Conservation (phyloP, 495 filamentous ascomycete genomes). For the Jackrogersella minutella region DNA sequence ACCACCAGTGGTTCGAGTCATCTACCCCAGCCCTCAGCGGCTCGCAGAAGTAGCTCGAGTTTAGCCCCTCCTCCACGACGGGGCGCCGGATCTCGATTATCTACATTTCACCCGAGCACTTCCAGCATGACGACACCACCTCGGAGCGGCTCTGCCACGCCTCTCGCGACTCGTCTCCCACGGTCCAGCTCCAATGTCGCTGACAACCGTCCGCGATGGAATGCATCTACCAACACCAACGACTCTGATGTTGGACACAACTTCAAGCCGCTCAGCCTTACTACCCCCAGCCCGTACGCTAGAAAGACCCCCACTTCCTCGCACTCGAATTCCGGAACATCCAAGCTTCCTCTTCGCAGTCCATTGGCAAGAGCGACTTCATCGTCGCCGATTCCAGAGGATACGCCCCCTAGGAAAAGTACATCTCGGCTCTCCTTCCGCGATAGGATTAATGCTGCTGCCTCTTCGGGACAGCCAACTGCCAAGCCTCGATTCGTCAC, state of each 20-base stretch:
- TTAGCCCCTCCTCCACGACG: conserved; percentile 43
- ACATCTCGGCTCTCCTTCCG: conserved; percentile 57
- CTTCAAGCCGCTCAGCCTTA: conserved; percentile 69
- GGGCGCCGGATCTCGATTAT: conserved; percentile 44
- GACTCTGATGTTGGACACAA: conserved; percentile 73
- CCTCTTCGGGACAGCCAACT: conserved; percentile 49
- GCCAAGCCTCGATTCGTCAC: conserved; percentile 49
- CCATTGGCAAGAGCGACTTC: conserved; percentile 53
- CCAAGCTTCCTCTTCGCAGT: conserved; percentile 58
- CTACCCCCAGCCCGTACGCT: conserved; percentile 69
- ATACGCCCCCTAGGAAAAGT: conserved; percentile 47
- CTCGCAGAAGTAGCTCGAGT: conserved; percentile 41
- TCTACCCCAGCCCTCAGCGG: conserved; percentile 53
- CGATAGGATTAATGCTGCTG: conserved; percentile 50
- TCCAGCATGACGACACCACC: conserved; percentile 52
- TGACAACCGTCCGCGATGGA: conserved; percentile 81
- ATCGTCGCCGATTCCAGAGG: conserved; percentile 52
- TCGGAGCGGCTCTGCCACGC: conserved; percentile 62
- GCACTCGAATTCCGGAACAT: conserved; percentile 49
- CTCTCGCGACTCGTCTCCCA: conserved; percentile 59
- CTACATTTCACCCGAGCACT: conserved; percentile 47
- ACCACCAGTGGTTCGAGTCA: conserved; percentile 49
- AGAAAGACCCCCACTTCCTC: conserved; percentile 51
- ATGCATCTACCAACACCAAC: conserved; percentile 71
- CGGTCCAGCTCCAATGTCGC: conserved; percentile 56